A percentile compares a stretch with the other conserved stretches of the same genome.
Conservation (phyloP, 2,329 filamentous ascomycete species). For the Talaromyces sp. region DNA sequence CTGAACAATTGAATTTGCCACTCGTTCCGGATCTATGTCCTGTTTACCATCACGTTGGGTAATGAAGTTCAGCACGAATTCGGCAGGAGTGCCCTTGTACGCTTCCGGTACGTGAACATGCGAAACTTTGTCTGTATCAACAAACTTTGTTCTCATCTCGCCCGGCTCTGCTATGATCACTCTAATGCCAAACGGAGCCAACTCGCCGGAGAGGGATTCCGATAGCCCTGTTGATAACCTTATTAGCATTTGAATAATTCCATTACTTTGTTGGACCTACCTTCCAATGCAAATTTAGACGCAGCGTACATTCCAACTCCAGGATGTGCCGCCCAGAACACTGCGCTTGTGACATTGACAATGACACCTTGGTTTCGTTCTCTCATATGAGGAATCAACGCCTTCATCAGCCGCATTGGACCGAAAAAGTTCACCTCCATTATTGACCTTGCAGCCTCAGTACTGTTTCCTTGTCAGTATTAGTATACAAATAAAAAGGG, state of each 20-base stretch:
- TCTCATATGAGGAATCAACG: constrained; percentile 1
- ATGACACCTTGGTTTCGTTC: background rate
- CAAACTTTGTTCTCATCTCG: background rate
- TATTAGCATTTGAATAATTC: background rate
- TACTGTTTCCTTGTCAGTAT: background rate
- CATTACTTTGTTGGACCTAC: background rate
- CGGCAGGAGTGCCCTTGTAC: background rate
- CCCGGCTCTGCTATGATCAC: constrained; percentile 2
- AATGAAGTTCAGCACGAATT: background rate
- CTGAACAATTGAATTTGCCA: background rate
- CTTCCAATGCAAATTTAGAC: constrained; percentile 2
- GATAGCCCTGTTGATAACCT: background rate
- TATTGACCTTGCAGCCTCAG: background rate
- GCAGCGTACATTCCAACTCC: background rate
- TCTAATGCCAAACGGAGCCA: background rate
- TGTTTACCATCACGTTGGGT: background rate
- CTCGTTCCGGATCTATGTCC: background rate
- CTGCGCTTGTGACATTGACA: constrained; percentile 1
- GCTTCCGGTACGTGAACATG: background rate
- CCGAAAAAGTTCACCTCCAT: constrained; percentile 5
- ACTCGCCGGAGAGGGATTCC: background rate
- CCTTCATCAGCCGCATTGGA: background rate
- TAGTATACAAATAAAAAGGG: background rate
- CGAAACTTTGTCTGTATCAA: background rate
- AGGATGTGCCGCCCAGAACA: background rate